phyloP scores from a whole-genome alignment of 257 asterid genomes.

The Primulina tabacum region DNA sequence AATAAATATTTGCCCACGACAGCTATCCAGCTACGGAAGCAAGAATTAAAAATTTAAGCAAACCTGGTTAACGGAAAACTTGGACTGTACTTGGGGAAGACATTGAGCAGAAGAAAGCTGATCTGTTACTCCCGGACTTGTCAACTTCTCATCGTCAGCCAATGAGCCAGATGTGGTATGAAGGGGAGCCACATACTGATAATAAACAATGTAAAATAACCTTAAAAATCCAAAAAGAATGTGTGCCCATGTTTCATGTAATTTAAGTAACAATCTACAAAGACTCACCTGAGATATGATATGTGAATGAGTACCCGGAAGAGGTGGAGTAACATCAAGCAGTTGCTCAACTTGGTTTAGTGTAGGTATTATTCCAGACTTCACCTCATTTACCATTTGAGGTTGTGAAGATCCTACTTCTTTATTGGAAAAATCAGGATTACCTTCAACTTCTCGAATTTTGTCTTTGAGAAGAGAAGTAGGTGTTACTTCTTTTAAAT shows the following conservation, averaged over 20 bases:
- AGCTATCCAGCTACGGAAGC: conserved; percentile 6
- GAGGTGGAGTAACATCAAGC: conserved; percentile 57
- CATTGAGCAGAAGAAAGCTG: conserved; percentile 74
- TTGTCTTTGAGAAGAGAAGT: conserved; percentile 80
- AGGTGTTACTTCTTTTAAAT: conserved; percentile 80
- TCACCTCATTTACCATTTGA: conserved; percentile 57
- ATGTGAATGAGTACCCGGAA: conserved; percentile 70
- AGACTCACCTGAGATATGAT: conserved; percentile 61
- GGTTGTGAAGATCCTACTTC: conserved; percentile 74
- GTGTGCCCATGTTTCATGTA: not conserved
- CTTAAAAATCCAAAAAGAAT: conserved; percentile 10
- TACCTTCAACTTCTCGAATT: conserved; percentile 85
- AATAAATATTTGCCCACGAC: conserved; percentile 14
- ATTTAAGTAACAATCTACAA: conserved; percentile 2
- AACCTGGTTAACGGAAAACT: conserved; percentile 78
- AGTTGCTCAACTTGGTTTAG: conserved; percentile 73
- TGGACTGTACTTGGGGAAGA: conserved; percentile 64
- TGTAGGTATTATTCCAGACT: conserved; percentile 61
- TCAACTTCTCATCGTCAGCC: conserved; percentile 75
- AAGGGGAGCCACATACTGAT: conserved; percentile 65
- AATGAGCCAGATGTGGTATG: conserved; percentile 67
- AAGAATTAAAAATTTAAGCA: conserved; percentile 15
- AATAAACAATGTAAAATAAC: conserved; percentile 24
- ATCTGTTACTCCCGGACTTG: conserved; percentile 71
- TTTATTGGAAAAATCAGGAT: conserved; percentile 96